Evolutionary conservation across 306 rosid genomes (phyloP).

Genomic region (Cicer chorassanicum): DNA sequence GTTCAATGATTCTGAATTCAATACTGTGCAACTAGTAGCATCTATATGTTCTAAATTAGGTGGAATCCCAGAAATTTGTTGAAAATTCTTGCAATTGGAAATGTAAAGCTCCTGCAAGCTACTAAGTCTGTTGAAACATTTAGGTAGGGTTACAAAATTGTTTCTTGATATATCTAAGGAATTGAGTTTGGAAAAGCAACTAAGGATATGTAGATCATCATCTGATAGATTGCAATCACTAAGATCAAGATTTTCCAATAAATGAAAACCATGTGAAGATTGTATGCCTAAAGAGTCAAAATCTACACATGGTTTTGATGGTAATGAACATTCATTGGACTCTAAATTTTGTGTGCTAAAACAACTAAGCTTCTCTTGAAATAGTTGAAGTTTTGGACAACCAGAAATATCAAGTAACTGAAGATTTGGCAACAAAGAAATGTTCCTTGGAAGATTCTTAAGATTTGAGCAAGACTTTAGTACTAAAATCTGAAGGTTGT

Average conservation of each 20-base stretch:
- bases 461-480: conserved; percentile 43
- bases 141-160: conserved; percentile 40
- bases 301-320: conserved; percentile 31
- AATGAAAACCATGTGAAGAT: conserved; percentile 36
- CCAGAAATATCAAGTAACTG: conserved; percentile 41
- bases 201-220: conserved; percentile 30
- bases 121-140: conserved; percentile 39
- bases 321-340: conserved; percentile 27
- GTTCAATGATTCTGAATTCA: conserved; percentile 39
- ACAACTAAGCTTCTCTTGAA: conserved; percentile 33
- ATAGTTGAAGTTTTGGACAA: conserved; percentile 44
- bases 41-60: conserved; percentile 39
- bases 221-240: conserved; percentile 40
- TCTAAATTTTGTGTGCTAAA: conserved; percentile 14
- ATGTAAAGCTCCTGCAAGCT: conserved; percentile 42
- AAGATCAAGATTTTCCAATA: conserved; percentile 39
- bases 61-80: conserved; percentile 44
- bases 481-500: conserved; percentile 32
- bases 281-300: conserved; percentile 27
- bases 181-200: conserved; percentile 18
- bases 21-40: conserved; percentile 42
- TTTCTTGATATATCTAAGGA: conserved; percentile 43
- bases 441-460: conserved; percentile 26
- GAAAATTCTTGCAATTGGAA: conserved; percentile 43
- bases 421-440: conserved; percentile 42